These are phyloP conservation scores for Xylaria telfairii DNA, from an alignment of 495 filamentous ascomycete genomes.

Conservation along the genomic window DNA sequence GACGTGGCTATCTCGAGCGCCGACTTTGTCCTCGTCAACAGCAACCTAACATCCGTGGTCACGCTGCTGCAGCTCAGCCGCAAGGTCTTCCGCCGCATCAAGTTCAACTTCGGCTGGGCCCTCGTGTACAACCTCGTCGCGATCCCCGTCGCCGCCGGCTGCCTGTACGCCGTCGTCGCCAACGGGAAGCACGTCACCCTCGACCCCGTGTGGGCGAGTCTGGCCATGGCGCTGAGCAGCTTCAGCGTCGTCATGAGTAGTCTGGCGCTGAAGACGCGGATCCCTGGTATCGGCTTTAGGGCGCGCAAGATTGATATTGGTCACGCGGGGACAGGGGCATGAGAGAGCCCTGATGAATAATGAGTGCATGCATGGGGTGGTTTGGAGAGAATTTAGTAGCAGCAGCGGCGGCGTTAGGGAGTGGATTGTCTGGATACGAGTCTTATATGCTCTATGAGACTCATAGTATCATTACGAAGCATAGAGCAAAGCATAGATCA, in stretches of 20 bases:
- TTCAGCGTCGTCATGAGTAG: constrained; percentile 80
- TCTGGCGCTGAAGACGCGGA: constrained; percentile 63
- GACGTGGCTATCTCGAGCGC: constrained; percentile 85
- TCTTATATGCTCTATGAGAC: background rate
- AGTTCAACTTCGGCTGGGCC: constrained; percentile 90
- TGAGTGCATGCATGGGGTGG: background rate
- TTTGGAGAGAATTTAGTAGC: background rate
- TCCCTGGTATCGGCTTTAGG: constrained; percentile 57
- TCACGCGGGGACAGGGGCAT: background rate
- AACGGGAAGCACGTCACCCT: constrained; percentile 62
- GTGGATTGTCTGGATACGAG: background rate
- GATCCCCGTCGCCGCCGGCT: constrained; percentile 84
- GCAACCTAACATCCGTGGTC: constrained; percentile 70
- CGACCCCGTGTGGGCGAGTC: constrained; percentile 81
- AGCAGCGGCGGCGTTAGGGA: background rate
- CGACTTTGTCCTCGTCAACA: constrained; percentile 83
- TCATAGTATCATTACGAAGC: background rate
- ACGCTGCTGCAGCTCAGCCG: constrained; percentile 73
- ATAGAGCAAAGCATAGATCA: background rate
- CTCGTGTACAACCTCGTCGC: constrained; percentile 81
- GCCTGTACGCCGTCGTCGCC: constrained; percentile 71
- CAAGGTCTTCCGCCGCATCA: constrained; percentile 77
- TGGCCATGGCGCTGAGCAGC: constrained; percentile 88
- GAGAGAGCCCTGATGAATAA: background rate
- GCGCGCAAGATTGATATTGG: constrained; percentile 33